A percentile compares a stretch with the other conserved stretches of the same genome.
These are phyloP conservation scores for Chlorella sorokiniana DNA, from an alignment of 139 green algal genomes.

Conservation along the genomic window DNA sequence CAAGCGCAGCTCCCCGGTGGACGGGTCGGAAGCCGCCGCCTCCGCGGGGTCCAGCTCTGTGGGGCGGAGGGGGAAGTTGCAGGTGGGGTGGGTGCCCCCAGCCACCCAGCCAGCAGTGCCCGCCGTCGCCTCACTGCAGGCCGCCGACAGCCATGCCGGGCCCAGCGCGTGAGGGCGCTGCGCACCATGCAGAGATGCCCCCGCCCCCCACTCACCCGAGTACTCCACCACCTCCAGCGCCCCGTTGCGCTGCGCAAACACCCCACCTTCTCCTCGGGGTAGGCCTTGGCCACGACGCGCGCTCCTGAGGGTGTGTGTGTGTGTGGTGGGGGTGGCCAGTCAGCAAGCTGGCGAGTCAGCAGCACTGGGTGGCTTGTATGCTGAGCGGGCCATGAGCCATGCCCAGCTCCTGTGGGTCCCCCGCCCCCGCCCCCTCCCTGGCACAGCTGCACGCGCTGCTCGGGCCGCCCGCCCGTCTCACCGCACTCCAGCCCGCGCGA, in stretches of 20 bases:
- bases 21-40: conserved; percentile 64
- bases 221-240: conserved; percentile 89
- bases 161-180: no score
- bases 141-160: no score
- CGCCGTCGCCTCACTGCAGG: no score
- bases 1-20: conserved; percentile 72
- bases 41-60: conserved; percentile 74
- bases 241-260: conserved; percentile 63
- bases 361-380: no score
- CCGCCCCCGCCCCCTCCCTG: not conserved
- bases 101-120: no score
- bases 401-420: no score
- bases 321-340: no score
- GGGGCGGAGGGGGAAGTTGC: not conserved
- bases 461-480: conserved; percentile 11
- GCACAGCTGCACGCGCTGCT: not conserved
- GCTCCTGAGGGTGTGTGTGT: conserved; percentile 50
- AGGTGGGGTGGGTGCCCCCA: not conserved
- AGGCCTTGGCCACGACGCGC: conserved; percentile 75
- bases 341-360: not conserved
- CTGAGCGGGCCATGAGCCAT: no score
- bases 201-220: conserved; percentile 40
- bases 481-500: conserved; percentile 52
- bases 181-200: no score
- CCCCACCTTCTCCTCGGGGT: conserved; percentile 85